phyloP scores from a whole-genome alignment of 176 grass and related monocot genomes.

The Avena atlantica region DNA sequence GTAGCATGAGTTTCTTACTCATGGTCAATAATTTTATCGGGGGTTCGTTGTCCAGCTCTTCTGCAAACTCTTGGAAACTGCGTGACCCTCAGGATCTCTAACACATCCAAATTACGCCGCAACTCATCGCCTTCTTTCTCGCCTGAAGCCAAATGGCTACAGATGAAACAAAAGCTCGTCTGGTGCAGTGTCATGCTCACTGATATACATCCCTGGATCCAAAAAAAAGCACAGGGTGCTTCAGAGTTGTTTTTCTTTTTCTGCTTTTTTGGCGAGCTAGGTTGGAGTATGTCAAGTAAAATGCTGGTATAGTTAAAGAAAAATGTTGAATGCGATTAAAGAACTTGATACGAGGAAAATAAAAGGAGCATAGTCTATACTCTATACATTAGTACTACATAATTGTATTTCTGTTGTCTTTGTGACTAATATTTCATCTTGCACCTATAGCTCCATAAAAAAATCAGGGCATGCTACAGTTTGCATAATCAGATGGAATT shows the following conservation, averaged over 20 bases:
- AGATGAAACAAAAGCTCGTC: slow-evolving; percentile 93
- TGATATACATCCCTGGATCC: slow-evolving; percentile 88
- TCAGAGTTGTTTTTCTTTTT: slow-evolving; percentile 6
- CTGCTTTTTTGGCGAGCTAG: neutral
- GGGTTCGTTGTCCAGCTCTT: slow-evolving; percentile 65
- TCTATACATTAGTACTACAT: slow-evolving; percentile 20
- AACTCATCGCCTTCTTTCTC: slow-evolving; percentile 95
- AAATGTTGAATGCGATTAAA: slow-evolving; percentile 22
- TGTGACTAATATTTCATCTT: neutral
- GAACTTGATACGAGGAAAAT: slow-evolving; percentile 13
- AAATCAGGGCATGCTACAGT: neutral
- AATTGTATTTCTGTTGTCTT: neutral
- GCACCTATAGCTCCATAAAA: neutral
- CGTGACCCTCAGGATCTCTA: slow-evolving; percentile 77
- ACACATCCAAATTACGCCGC: slow-evolving; percentile 78
- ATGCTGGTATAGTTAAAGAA: slow-evolving; percentile 6
- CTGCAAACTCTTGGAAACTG: slow-evolving; percentile 84
- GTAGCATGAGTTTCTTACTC: slow-evolving; percentile 62
- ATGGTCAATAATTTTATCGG: slow-evolving; percentile 89
- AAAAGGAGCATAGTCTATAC: slow-evolving; percentile 7
- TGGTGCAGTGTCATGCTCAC: slow-evolving; percentile 92
- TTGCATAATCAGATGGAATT: neutral
- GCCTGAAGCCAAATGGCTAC: slow-evolving; percentile 92
- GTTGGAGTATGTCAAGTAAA: slow-evolving; percentile 2
- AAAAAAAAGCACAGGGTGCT: slow-evolving; percentile 36